phyloP scores from a whole-genome alignment of 176 grass and related monocot species.

The Tuctoria greenei region DNA sequence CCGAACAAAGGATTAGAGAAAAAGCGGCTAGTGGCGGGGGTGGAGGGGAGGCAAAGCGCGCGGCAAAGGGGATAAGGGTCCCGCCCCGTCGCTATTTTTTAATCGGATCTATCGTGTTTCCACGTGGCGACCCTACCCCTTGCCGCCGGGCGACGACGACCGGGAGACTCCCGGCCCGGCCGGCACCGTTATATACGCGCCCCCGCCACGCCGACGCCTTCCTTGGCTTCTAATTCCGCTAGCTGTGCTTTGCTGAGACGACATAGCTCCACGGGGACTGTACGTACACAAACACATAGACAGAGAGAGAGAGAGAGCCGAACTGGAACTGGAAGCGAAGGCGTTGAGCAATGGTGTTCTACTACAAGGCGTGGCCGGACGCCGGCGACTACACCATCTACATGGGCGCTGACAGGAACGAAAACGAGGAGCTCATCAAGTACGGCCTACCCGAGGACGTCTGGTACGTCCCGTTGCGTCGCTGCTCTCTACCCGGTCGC shows the following conservation, averaged over 20 bases:
- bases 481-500: no score
- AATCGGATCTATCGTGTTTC: conserved; percentile 67
- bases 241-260: no score
- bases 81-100: conserved; percentile 32
- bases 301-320: not conserved
- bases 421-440: conserved; percentile 98
- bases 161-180: not conserved
- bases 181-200: conserved; percentile 25
- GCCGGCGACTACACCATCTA: conserved; percentile 92
- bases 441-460: conserved; percentile 92
- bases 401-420: conserved; percentile 89
- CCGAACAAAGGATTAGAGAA: not conserved
- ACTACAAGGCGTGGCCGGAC: conserved; percentile 80
- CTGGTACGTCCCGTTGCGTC: conserved; percentile 44
- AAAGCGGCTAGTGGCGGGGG: conserved; percentile 24
- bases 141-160: not conserved
- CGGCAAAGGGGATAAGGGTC: conserved; percentile 17
- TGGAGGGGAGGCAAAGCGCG: conserved; percentile 15
- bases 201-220: no score
- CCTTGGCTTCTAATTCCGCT: no score
- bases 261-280: no score
- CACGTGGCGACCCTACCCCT: conserved; percentile 50
- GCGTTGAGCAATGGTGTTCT: no score
- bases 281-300: not conserved
- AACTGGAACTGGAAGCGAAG: not conserved